Percentiles rank a stretch among this genome's conserved stretches.
phyloP scores from a whole-genome alignment of 768 basidiomycete species.

The Kwoniella botswanensis region DNA sequence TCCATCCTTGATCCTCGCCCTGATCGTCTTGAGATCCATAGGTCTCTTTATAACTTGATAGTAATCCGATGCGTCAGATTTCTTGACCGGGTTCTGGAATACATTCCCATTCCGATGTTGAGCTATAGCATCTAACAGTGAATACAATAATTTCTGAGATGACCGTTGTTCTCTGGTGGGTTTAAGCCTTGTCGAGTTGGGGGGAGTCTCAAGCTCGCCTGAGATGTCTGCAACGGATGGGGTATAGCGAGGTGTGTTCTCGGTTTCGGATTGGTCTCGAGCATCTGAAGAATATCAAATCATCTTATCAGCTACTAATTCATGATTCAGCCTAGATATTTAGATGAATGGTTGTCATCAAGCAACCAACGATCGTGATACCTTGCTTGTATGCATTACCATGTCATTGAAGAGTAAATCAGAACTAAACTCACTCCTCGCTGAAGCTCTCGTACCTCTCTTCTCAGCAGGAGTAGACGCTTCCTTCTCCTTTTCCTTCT shows the following conservation, averaged over 20 bases:
- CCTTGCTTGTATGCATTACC: too few species aligned
- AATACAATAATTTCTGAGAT: constrained; percentile 78
- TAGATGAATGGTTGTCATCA: too few species aligned
- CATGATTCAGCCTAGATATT: too few species aligned
- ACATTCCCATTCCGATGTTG: constrained; percentile 86
- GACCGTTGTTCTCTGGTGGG: constrained; percentile 31
- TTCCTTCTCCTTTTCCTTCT: constrained; percentile 22
- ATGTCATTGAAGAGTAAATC: too few species aligned
- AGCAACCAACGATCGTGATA: too few species aligned
- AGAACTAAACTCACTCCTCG: constrained; percentile 16
- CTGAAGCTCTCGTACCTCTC: constrained; percentile 22
- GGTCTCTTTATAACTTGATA: constrained; percentile 90
- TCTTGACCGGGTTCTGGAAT: constrained; percentile 87
- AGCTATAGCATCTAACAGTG: constrained; percentile 80
- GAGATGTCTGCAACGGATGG: background rate
- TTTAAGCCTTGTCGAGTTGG: background rate
- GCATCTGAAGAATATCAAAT: constrained; percentile 15
- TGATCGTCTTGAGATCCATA: constrained; percentile 94
- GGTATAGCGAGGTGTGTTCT: background rate
- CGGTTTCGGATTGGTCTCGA: constrained; percentile 24
- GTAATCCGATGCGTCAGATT: constrained; percentile 87
- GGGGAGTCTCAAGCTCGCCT: background rate
- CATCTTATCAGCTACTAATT: constrained; percentile 17
- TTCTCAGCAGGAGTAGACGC: constrained; percentile 22
- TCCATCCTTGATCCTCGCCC: constrained; percentile 81